Conservation (phyloP, 208 protist species). For the Eutreptiella sp. region DNA sequence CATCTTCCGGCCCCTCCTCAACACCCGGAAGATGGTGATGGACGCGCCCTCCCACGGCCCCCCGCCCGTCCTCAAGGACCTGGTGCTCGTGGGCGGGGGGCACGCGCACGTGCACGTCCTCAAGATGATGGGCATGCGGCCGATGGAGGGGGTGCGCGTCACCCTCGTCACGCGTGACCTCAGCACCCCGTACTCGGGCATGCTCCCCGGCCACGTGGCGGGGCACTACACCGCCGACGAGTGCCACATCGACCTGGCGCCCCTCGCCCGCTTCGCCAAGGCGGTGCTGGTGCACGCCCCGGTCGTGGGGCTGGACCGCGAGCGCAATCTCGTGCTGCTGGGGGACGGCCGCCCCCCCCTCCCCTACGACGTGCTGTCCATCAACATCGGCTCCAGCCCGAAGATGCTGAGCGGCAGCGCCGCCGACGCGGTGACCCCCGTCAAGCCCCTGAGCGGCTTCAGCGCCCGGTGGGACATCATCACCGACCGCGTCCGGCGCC, state of each 20-base stretch:
- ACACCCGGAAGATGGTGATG: too few relatives aligned
- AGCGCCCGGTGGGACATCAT: conserved; percentile 28
- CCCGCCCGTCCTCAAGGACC: conserved; percentile 26
- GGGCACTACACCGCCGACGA: conserved; percentile 37
- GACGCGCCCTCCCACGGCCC: too few relatives aligned
- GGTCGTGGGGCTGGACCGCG: conserved; percentile 27
- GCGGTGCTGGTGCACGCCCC: conserved; percentile 28
- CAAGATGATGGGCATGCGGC: conserved; percentile 35
- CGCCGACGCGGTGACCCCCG: conserved; percentile 26
- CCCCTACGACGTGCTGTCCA: conserved; percentile 44
- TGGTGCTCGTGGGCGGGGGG: conserved; percentile 44
- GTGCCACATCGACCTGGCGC: conserved; percentile 40
- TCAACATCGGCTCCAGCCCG: conserved; percentile 41
- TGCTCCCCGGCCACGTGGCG: conserved; percentile 41
- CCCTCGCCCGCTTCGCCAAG: conserved; percentile 4
- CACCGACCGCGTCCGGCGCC: neutral
- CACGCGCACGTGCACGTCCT: conserved; percentile 44
- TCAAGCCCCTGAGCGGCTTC: conserved; percentile 46
- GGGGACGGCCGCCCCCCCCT: conserved; percentile 16
- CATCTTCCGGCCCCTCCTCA: too few relatives aligned
- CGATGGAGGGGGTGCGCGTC: conserved; percentile 28
- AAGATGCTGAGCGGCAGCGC: neutral
- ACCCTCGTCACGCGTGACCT: conserved; percentile 36
- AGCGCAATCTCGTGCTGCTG: conserved; percentile 18
- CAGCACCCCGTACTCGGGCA: conserved; percentile 43